Conservation (phyloP, 768 basidiomycete genomes). For the Xerocomellus chrysenteron region DNA sequence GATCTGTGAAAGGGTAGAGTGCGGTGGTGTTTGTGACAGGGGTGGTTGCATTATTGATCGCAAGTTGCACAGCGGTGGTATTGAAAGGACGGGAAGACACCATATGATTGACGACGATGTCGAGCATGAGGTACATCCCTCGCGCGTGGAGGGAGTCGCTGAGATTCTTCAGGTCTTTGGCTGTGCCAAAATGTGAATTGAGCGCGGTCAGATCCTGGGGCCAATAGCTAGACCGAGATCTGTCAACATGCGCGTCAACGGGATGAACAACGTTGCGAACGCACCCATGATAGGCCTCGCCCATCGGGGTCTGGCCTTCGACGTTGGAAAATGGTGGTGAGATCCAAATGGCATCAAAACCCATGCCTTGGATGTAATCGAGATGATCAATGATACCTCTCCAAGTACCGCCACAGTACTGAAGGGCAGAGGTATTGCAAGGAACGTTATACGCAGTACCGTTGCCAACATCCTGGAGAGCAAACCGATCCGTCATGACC, state of each 20-base stretch:
- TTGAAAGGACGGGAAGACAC: conserved; percentile 36
- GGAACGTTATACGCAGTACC: conserved; percentile 30
- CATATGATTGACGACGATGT: conserved; percentile 64
- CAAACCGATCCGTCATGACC: conserved; percentile 62
- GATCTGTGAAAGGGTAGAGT: conserved; percentile 32
- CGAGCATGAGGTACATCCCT: conserved; percentile 61
- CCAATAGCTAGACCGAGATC: conserved; percentile 46
- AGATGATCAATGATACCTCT: conserved; percentile 50
- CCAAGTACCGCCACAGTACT: conserved; percentile 62
- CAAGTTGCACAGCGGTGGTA: conserved; percentile 23
- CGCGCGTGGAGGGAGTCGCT: conserved; percentile 46
- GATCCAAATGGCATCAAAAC: conserved; percentile 61
- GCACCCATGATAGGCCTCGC: conserved; percentile 58
- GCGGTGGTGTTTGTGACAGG: conserved; percentile 20
- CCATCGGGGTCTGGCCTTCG: conserved; percentile 47
- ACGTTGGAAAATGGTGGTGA: conserved; percentile 53
- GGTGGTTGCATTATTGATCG: conserved; percentile 5
- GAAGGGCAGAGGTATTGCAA: conserved; percentile 47
- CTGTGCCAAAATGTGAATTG: conserved; percentile 54
- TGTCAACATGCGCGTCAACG: neutral
- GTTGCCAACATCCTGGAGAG: conserved; percentile 40
- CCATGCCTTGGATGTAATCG: conserved; percentile 64
- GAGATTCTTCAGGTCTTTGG: conserved; percentile 50
- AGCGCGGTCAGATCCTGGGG: conserved; percentile 44
- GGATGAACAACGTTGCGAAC: neutral